Conservation (phyloP, 2,329 filamentous ascomycete species). For the Aspergillus fumigatus region DNA sequence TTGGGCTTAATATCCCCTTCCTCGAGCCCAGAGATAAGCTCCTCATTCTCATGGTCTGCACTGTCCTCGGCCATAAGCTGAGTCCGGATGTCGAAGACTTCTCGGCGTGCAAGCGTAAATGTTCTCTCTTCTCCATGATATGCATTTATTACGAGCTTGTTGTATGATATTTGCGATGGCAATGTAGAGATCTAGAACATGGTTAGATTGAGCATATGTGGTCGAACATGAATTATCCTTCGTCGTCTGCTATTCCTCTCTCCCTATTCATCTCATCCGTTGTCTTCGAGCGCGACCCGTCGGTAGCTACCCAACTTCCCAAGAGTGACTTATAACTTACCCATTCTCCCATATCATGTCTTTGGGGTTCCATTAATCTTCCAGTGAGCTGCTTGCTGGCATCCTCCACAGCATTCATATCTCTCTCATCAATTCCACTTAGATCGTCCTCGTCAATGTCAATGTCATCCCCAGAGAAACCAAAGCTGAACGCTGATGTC, state of each 20-base stretch:
- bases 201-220: conserved; percentile 6
- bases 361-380: conserved; percentile 30
- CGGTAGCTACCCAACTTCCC: not conserved
- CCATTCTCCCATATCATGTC: conserved; percentile 45
- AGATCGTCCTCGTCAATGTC: conserved; percentile 41
- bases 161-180: conserved; percentile 58
- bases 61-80: conserved; percentile 59
- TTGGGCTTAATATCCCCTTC: conserved; percentile 55
- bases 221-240: not conserved
- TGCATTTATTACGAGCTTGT: conserved; percentile 44
- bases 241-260: not conserved
- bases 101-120: conserved; percentile 49
- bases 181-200: conserved; percentile 47
- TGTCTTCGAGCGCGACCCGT: not conserved
- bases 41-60: conserved; percentile 40
- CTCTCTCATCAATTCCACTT: conserved; percentile 14
- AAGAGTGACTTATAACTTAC: conserved; percentile 33
- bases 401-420: conserved; percentile 5
- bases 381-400: conserved; percentile 22
- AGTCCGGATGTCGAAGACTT: conserved; percentile 59
- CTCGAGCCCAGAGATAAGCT: conserved; percentile 46
- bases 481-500: conserved; percentile 49
- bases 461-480: conserved; percentile 57
- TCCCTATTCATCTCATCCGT: not conserved
- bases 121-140: conserved; percentile 5